Evolutionary conservation across 768 basidiomycete species (phyloP).

Genomic region (Termitomyces bulborhizus): DNA sequence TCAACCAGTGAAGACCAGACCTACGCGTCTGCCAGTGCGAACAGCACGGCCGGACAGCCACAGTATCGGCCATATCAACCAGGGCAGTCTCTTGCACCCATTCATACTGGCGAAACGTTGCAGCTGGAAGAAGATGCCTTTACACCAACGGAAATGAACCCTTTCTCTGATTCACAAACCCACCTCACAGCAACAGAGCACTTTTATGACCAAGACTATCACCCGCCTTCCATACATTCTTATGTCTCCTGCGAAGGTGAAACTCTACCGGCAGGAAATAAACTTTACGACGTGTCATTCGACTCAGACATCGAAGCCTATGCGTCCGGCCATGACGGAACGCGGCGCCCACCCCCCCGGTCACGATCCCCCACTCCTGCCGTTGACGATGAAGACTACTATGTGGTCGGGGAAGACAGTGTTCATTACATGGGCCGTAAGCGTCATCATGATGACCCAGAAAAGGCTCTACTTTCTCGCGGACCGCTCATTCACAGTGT

Average conservation of each 20-base stretch:
- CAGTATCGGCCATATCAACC: slow-evolving; percentile 49
- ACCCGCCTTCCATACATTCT: slow-evolving; percentile 25
- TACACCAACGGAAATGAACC: slow-evolving; percentile 17
- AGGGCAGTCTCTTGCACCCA: slow-evolving; percentile 55
- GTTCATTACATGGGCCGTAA: slow-evolving; percentile 46
- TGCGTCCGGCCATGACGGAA: slow-evolving; percentile 52
- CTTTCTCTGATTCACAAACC: slow-evolving; percentile 17
- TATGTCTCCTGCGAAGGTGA: slow-evolving; percentile 25
- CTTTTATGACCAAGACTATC: slow-evolving; percentile 32
- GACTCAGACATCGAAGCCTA: slow-evolving; percentile 63
- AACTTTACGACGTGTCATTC: slow-evolving; percentile 46
- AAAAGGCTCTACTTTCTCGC: slow-evolving; percentile 29
- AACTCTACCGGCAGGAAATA: slow-evolving; percentile 27
- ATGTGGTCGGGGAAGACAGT: slow-evolving; percentile 48
- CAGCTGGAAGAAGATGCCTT: slow-evolving; percentile 35
- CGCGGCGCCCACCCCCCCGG: slow-evolving; percentile 41
- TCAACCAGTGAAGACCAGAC: background rate
- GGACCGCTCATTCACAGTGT: slow-evolving; percentile 22
- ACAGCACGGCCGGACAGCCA: background rate
- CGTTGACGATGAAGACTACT: slow-evolving; percentile 68
- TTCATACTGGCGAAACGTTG: slow-evolving; percentile 60
- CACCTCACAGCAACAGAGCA: slow-evolving; percentile 9
- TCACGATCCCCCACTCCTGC: slow-evolving; percentile 77
- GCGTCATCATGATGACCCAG: slow-evolving; percentile 27
- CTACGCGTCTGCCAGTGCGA: background rate